Conservation (phyloP, 352 stramenopile genomes). For the Globisporangium nodosum region DNA sequence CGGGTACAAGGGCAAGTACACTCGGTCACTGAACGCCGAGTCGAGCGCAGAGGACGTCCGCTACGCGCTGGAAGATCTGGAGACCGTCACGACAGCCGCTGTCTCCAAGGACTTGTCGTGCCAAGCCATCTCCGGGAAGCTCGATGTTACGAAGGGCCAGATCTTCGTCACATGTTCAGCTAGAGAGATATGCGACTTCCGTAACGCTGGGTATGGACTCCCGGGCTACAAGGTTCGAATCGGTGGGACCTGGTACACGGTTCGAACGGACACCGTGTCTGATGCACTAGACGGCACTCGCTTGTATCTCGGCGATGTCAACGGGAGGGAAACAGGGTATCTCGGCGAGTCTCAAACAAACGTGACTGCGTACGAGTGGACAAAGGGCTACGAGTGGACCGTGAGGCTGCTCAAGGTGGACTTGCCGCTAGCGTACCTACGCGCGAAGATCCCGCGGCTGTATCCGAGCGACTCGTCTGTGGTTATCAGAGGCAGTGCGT, state of each 20-base stretch:
- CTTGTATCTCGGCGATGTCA: conserved; percentile 59
- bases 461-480: conserved; percentile 38
- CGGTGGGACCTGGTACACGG: conserved; percentile 61
- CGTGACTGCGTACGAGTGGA: conserved; percentile 61
- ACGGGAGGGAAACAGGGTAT: conserved; percentile 55
- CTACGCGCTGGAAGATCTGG: conserved; percentile 60
- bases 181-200: conserved; percentile 47
- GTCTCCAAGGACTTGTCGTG: conserved; percentile 44
- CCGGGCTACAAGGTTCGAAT: conserved; percentile 53
- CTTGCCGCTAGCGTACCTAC: conserved; percentile 34
- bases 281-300: conserved; percentile 28
- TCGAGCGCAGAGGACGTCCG: conserved; percentile 58
- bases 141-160: conserved; percentile 51
- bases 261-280: conserved; percentile 40
- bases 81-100: conserved; percentile 44
- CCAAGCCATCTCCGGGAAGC: conserved; percentile 32
- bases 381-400: conserved; percentile 63
- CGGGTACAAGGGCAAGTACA: conserved; percentile 56
- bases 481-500: conserved; percentile 31
- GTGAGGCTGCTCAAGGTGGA: conserved; percentile 47
- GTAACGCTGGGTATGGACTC: conserved; percentile 43
- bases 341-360: conserved; percentile 25
- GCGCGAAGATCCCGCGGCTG: conserved; percentile 50
- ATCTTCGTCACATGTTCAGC: conserved; percentile 56
- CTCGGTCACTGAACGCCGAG: conserved; percentile 57